A percentile compares a stretch with the other conserved stretches of the same genome.
phyloP scores from a whole-genome alignment of 441 rosid genomes.

The Theobroma grandiflorum region DNA sequence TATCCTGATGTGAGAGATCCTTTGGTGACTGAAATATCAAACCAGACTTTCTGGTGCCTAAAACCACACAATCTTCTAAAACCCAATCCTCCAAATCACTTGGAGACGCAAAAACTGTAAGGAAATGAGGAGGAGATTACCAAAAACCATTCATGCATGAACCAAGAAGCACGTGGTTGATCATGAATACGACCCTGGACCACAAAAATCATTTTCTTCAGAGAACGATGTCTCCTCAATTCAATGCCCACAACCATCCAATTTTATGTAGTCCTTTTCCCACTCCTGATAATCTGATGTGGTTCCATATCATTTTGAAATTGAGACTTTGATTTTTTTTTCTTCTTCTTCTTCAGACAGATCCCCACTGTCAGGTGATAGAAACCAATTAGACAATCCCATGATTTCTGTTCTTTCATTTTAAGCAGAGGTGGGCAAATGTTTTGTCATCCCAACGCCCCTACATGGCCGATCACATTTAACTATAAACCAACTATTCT shows the following conservation, averaged over 20 bases:
- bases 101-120: not conserved
- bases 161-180: conserved; percentile 4
- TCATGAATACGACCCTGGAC: not conserved
- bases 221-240: not conserved
- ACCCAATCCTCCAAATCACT: not conserved
- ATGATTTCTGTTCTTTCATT: too few relatives aligned
- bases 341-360: not conserved
- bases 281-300: not conserved
- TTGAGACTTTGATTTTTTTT: not conserved
- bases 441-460: not conserved
- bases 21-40: not conserved
- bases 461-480: conserved; percentile 21
- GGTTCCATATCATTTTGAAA: conserved; percentile 14
- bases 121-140: not conserved
- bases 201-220: not conserved
- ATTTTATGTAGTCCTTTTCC: not conserved
- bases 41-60: not conserved
- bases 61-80: not conserved
- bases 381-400: not conserved
- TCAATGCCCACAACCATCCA: conserved; percentile 12
- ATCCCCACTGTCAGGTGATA: not conserved
- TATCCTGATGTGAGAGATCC: not conserved
- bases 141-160: not conserved
- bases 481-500: not conserved
- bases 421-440: not conserved